Evolutionary conservation across 441 rosid species (phyloP).

Genomic region (Brassica balearica): DNA sequence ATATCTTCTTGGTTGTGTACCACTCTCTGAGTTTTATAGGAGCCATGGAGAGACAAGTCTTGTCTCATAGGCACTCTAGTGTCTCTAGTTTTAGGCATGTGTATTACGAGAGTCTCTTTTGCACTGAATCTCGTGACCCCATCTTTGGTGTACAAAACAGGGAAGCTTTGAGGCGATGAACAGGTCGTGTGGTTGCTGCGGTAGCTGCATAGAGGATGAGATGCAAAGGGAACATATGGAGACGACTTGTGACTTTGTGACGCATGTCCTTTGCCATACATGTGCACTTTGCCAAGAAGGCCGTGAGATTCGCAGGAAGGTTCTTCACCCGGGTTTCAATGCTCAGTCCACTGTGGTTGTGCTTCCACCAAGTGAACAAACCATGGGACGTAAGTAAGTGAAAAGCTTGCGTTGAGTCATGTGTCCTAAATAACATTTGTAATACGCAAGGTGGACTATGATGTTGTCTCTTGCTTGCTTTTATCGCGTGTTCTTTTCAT

Average conservation of each 20-base stretch:
- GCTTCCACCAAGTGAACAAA: constrained; percentile 80
- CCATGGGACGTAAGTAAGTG: constrained; percentile 67
- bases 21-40: background rate
- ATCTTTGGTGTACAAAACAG: constrained; percentile 47
- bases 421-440: constrained; percentile 22
- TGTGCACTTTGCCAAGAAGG: constrained; percentile 99
- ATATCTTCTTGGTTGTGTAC: background rate
- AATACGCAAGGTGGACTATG: background rate
- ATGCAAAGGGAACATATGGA: constrained; percentile 81
- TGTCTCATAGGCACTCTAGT: background rate
- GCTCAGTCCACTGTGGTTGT: constrained; percentile 74
- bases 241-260: constrained; percentile 74
- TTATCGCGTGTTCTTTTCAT: background rate
- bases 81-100: background rate
- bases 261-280: constrained; percentile 77
- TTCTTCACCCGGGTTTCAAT: constrained; percentile 87
- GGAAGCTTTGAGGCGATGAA: constrained; percentile 85
- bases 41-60: background rate
- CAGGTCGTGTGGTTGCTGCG: constrained; percentile 88
- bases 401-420: constrained; percentile 22
- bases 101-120: background rate
- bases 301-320: constrained; percentile 89
- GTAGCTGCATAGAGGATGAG: constrained; percentile 75
- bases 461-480: constrained; percentile 13
- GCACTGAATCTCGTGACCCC: background rate